A percentile compares a stretch with the other conserved stretches of the same genome.
These are phyloP conservation scores for Oenanthe javanica DNA, from an alignment of 140 eudicot genomes.

Conservation along the genomic window DNA sequence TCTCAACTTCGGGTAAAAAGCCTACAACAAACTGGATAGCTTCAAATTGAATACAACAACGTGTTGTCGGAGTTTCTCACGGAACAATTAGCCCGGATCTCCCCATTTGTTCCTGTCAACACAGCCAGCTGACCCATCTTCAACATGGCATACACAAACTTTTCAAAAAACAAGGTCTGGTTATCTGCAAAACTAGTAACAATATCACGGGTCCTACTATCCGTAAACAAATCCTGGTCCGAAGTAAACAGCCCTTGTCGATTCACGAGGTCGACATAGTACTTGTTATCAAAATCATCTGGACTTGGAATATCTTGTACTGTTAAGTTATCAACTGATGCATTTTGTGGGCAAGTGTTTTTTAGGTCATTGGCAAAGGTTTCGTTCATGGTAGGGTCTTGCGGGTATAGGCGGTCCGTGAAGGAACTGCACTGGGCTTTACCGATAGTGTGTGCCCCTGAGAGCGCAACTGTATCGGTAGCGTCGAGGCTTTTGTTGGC, in stretches of 20 bases:
- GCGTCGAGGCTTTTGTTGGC: background rate
- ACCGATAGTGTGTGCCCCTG: background rate
- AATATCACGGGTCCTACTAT: background rate
- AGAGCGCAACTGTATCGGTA: background rate
- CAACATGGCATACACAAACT: background rate
- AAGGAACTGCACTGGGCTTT: constrained; percentile 1
- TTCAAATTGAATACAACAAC: background rate
- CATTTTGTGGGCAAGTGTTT: background rate
- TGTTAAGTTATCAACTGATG: background rate
- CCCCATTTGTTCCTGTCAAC: background rate
- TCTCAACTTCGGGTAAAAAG: background rate
- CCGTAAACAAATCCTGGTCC: constrained; percentile 7
- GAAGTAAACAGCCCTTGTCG: constrained; percentile 6
- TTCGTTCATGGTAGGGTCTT: constrained; percentile 6
- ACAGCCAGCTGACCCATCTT: constrained; percentile 3
- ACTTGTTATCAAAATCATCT: background rate
- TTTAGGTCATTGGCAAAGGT: background rate
- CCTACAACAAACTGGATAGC: background rate
- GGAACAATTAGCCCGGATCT: constrained; percentile 3
- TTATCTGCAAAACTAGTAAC: constrained; percentile 3
- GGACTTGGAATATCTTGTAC: background rate
- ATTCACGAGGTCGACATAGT: background rate
- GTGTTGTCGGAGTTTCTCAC: background rate
- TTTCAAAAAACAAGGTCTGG: constrained; percentile 4
- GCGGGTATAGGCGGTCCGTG: constrained; percentile 5